phyloP scores from a whole-genome alignment of 1,284 basidiomycete genomes.

The Moesziomyces sp. region DNA sequence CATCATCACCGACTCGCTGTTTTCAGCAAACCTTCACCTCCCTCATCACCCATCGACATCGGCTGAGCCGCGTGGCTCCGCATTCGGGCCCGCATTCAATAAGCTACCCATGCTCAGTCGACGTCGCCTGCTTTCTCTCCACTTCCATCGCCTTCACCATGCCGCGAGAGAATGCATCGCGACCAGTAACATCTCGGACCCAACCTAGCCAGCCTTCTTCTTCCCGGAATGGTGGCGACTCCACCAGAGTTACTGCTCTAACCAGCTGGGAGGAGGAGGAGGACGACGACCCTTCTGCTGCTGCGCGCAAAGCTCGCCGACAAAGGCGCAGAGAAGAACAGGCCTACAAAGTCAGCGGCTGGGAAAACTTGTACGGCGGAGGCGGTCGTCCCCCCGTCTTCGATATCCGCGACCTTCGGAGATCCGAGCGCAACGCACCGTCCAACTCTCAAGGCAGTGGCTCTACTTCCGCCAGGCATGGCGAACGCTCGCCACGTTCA shows the following conservation, averaged over 20 bases:
- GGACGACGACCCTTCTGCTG: neutral
- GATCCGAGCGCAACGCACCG: neutral
- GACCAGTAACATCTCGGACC: slow-evolving; percentile 1
- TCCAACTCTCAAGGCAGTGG: neutral
- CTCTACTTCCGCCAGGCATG: neutral
- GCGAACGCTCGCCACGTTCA: neutral
- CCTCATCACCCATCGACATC: slow-evolving; percentile 2
- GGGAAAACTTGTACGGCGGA: slow-evolving; percentile 34
- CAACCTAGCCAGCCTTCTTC: neutral
- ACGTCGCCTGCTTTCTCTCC: neutral
- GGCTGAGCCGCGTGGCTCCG: neutral
- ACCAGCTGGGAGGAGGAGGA: neutral
- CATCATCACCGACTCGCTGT: neutral
- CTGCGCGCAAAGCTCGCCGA: slow-evolving; percentile 18
- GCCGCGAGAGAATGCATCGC: neutral
- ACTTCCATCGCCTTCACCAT: neutral
- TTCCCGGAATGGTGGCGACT: neutral
- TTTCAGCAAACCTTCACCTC: neutral
- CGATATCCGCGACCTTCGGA: slow-evolving; percentile 1
- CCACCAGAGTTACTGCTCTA: neutral
- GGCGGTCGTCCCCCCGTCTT: slow-evolving; percentile 22
- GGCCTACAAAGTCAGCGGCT: slow-evolving; percentile 26
- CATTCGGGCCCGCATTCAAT: neutral
- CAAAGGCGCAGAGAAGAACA: slow-evolving; percentile 26
- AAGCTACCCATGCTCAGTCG: neutral